Base-by-base conservation (phyloP, 2,329 filamentous ascomycete species). In the Epichloe typhina region DNA sequence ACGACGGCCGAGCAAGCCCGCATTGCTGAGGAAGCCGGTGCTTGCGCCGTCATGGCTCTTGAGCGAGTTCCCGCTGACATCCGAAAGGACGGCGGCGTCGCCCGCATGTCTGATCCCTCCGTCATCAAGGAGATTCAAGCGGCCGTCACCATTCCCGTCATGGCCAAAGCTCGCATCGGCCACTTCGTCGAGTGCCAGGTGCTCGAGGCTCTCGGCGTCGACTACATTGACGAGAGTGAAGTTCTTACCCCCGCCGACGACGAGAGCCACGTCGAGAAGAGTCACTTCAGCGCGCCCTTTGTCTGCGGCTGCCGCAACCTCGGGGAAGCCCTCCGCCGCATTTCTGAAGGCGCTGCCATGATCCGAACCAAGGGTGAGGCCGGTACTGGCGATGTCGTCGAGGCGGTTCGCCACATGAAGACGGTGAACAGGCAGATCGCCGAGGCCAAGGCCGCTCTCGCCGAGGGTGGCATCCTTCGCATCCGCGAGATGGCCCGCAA, bases 151-250 rank as follows among this genome's bases (percentile, higher is more conserved):
- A 96, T 97, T 62, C 93, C 93, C 60, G 93, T 98, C 69, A 97
- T 98, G 93, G 93, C 93, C 56, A 98, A 98, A 74, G 91, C 91
- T 23, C 82, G 93, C 65, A 98, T 97, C 66, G 93, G 93, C 38
- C 93, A 98, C 73, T 90, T 96, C 59, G 91, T 96, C 62, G 93
- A 98, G 75, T 96, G 90, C 74, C 91, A 91, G 83, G 94, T 98
- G 71, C 86, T 98, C 64, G 87, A 97, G 76, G 82, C 88, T 52
- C 83, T 97, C 50, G 90, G 88, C 55, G 86, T 97, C 61, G 93
- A 98, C 75, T 98, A 95, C 75, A 93, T 98, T 60, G 90, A 98
- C 70, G 93, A 98, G 74, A 90, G 84, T 68, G 93, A 98, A 79
- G 93, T 98, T 50, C 80, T 98, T 49, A 98, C 93, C 5, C 91